Conservation (phyloP, 345 rosid species). For the Eucalyptus dawsonii region DNA sequence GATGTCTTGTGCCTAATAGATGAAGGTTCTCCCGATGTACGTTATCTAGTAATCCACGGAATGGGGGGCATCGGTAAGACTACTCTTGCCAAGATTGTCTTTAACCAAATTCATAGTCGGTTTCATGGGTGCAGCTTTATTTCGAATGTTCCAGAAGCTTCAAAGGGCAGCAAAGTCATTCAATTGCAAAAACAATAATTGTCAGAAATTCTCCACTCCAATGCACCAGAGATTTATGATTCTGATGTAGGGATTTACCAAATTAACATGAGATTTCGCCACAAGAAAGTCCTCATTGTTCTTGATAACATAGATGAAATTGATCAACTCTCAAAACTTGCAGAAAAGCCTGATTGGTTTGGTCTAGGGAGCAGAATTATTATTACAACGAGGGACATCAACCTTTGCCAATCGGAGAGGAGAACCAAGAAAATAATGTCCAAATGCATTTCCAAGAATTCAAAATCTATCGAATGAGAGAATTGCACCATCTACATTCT, state of each 20-base stretch:
- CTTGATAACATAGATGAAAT: neutral
- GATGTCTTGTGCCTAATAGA: neutral
- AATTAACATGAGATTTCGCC: rapidly evolving
- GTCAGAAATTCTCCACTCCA: neutral
- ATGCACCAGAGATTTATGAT: rapidly evolving
- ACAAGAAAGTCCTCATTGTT: neutral
- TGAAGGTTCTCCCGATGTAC: neutral
- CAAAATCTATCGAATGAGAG: neutral
- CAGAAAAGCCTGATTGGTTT: neutral
- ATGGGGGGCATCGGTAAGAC: neutral
- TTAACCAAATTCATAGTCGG: neutral
- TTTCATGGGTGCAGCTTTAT: neutral
- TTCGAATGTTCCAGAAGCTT: neutral
- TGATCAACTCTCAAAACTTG: neutral
- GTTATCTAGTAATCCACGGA: neutral
- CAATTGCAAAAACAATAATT: neutral
- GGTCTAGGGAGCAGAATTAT: neutral
- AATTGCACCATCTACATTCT: neutral
- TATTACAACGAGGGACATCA: neutral
- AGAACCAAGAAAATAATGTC: neutral
- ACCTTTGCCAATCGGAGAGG: rapidly evolving
- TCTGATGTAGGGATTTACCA: neutral
- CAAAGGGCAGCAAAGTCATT: neutral
- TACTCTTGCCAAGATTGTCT: neutral
- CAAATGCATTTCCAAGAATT: neutral